These are phyloP conservation scores for Populus hybrid DNA, from an alignment of 441 rosid species.

Conservation along the genomic window DNA sequence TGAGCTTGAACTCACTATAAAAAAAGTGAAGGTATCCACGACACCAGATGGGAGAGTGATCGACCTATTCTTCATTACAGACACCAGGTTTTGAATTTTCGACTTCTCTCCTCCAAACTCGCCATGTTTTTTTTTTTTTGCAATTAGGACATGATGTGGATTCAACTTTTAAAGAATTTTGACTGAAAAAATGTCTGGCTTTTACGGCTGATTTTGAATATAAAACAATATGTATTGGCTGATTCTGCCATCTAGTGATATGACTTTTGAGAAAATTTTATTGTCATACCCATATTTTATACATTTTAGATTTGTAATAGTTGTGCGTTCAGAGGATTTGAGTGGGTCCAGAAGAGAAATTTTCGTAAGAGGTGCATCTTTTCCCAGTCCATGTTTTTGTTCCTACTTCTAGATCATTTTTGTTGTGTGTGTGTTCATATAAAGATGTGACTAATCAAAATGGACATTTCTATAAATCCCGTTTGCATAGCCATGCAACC, in stretches of 20 bases:
- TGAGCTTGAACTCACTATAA: constrained; percentile 76
- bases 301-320: not conserved
- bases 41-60: constrained; percentile 90
- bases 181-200: not conserved
- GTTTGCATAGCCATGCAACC: not conserved
- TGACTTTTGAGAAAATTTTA: not conserved
- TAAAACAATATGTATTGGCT: not conserved
- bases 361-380: not conserved
- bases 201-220: not conserved
- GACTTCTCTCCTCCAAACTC: constrained; percentile 12
- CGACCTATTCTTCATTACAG: constrained; percentile 91
- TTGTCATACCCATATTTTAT: not conserved
- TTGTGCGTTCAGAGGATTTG: not conserved
- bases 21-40: constrained; percentile 92
- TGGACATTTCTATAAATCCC: not conserved
- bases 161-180: not conserved
- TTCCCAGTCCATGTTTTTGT: not conserved
- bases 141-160: not conserved
- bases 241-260: not conserved
- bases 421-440: not conserved
- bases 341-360: not conserved
- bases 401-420: not conserved
- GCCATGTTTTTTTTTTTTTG: not conserved
- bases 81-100: constrained; percentile 58
- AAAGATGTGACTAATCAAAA: not conserved